These are phyloP conservation scores for Verticillium dahliae DNA, from an alignment of 2,329 filamentous ascomycete genomes.

Conservation along the genomic window DNA sequence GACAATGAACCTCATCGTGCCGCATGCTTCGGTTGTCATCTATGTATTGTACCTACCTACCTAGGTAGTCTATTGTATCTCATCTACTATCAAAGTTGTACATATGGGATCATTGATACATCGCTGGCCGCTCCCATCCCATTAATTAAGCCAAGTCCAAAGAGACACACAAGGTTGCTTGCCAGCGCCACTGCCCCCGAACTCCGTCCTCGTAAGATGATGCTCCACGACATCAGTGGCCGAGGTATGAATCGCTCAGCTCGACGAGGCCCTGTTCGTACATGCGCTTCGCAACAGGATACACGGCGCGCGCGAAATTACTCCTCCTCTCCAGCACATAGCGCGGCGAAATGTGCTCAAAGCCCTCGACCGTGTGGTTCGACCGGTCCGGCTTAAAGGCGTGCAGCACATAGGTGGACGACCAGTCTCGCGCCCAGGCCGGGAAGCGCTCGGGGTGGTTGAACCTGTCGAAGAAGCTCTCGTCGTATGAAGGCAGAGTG, in stretches of 20 bases:
- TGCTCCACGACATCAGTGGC: not conserved
- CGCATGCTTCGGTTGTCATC: no score
- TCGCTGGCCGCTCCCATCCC: no score
- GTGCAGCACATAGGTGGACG: constrained; percentile 15
- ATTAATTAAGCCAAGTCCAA: no score
- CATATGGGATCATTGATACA: no score
- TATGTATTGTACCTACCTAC: no score
- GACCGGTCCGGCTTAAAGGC: constrained; percentile 10
- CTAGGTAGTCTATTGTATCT: no score
- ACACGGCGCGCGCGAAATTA: constrained; percentile 16
- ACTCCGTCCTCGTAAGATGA: no score
- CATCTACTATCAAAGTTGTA: no score
- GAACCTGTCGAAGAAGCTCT: not conserved
- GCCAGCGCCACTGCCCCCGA: no score
- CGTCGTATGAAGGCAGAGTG: not conserved
- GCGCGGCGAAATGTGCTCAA: constrained; percentile 9
- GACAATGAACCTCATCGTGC: no score
- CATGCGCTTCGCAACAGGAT: constrained; percentile 13
- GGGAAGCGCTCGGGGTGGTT: not conserved
- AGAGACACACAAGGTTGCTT: no score
- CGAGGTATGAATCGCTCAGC: constrained; percentile 6
- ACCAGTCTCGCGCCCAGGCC: constrained; percentile 13
- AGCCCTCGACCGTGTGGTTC: constrained; percentile 1
- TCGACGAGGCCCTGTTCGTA: constrained; percentile 9
- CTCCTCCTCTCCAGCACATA: constrained; percentile 16